Base-by-base conservation (phyloP, 139 green algal genomes). In the Deuterostichococcus epilithicus region DNA sequence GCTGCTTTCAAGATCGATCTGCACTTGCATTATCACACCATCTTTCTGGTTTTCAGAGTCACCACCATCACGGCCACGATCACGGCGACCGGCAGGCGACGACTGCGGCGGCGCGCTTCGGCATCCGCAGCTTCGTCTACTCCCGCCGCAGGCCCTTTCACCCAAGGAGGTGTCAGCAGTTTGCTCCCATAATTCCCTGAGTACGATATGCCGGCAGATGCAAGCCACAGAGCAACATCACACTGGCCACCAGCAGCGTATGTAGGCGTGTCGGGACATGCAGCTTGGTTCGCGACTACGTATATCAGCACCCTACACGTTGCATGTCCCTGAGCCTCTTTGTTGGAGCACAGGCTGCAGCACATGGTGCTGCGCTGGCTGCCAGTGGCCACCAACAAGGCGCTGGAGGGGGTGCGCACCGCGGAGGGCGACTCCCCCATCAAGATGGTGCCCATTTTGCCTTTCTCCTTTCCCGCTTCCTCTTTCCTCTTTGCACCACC, bases 121-220 rank as follows among this genome's bases (percentile, higher is more conserved):
- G 94, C 78, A 98, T 98, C 78, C 70, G 68, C 30, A 90, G 73
- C 77, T 98, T 98, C 79, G 94, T 98, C 26, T 98, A 98, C 88
- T 47, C 52, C 0, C 80, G 91, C 59, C 84, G 94, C 10, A 78
- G 77, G 45, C 94, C 94, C 1, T 98, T 98, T 86, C 94, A 98
- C 82, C 90, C 92, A 0, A 89, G 95, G 80, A 84, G 91, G 89
- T 80, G 67, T 35, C 58, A 23, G 52, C 28, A 28, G 52, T 52
- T 8, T 52, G 10, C 42, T 52, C 10, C 42, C 63, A 38, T 8
- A 26, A 45, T 20, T 13, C 32, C 33, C 67, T 45, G 32, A 36
- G 15, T 26, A 22, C 1, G 23, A 70, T 28, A 70, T 20, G 23
- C 22, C n/a, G n/a, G n/a, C n/a, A n/a, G n/a, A n/a, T n/a, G n/a